A percentile compares a stretch with the other conserved stretches of the same genome.
These are phyloP conservation scores for Fraxinus dipetala DNA, from an alignment of 305 asterid genomes.

Conservation along the genomic window DNA sequence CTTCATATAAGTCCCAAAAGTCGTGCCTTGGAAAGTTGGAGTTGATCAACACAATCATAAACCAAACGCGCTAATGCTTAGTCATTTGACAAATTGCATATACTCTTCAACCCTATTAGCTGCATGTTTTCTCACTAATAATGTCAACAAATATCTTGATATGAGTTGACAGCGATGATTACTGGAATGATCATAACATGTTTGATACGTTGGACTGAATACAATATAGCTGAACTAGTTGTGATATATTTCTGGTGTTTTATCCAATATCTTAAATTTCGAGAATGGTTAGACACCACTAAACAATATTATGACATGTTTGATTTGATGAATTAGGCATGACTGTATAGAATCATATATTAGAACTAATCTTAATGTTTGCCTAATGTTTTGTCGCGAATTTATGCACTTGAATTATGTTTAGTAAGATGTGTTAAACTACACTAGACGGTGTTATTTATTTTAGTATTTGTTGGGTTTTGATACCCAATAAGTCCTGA, in stretches of 20 bases:
- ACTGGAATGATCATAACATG: too few species aligned
- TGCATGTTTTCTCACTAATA: not conserved
- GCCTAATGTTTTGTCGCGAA: not conserved
- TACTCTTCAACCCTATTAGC: not conserved
- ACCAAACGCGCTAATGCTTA: constrained; percentile 28
- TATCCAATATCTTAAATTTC: not conserved
- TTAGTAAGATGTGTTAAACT: not conserved
- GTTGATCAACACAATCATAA: constrained; percentile 12
- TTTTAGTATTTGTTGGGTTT: not conserved
- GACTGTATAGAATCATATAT: not conserved
- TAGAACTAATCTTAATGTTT: not conserved
- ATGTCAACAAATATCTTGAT: not conserved
- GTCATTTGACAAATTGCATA: constrained; percentile 2
- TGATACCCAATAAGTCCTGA: too few species aligned
- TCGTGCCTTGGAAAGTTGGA: constrained; percentile 6
- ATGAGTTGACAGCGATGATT: not conserved
- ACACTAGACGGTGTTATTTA: not conserved
- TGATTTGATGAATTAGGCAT: not conserved
- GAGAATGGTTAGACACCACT: not conserved
- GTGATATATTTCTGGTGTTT: not conserved
- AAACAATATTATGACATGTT: not conserved
- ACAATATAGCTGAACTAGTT: not conserved
- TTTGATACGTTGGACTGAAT: not conserved
- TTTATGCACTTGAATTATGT: not conserved
- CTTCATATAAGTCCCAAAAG: not conserved